A percentile compares a stretch with the other conserved stretches of the same genome.
Conservation (phyloP, 352 stramenopile genomes). For the Phytophthora boehmeriae region DNA sequence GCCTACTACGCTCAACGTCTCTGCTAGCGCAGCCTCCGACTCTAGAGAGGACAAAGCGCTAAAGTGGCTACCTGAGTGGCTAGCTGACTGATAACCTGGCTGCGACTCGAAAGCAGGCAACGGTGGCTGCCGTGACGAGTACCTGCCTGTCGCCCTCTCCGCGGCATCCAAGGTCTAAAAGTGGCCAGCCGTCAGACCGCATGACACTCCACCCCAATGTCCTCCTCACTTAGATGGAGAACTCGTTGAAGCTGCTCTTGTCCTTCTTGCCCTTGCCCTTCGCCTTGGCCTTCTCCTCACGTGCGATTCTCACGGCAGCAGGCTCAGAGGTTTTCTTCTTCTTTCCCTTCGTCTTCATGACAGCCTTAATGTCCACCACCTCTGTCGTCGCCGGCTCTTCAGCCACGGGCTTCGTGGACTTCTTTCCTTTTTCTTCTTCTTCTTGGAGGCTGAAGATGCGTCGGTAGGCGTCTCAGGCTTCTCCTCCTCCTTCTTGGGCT, state of each 20-base stretch:
- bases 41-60: constrained; percentile 15
- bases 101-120: constrained; percentile 14
- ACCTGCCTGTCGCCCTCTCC: constrained; percentile 12
- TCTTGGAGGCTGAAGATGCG: constrained; percentile 43
- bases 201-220: neutral
- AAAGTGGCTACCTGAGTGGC: constrained; percentile 6
- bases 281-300: constrained; percentile 68
- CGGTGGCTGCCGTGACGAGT: constrained; percentile 28
- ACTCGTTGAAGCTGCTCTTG: constrained; percentile 84
- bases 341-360: constrained; percentile 78
- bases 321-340: constrained; percentile 75
- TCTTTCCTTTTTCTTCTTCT: constrained; percentile 76
- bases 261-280: constrained; percentile 83
- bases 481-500: constrained; percentile 52
- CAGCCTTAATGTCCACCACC: constrained; percentile 75
- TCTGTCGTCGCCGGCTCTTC: constrained; percentile 26
- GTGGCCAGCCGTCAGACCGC: neutral
- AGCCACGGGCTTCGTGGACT: constrained; percentile 33
- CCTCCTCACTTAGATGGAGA: constrained; percentile 60
- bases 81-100: constrained; percentile 2
- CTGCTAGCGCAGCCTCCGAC: constrained; percentile 1
- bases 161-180: constrained; percentile 1
- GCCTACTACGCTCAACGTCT: constrained; percentile 24
- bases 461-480: constrained; percentile 31
- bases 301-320: constrained; percentile 65